These are phyloP conservation scores for Hygrophila difformis DNA, from an alignment of 257 asterid species.

Conservation along the genomic window DNA sequence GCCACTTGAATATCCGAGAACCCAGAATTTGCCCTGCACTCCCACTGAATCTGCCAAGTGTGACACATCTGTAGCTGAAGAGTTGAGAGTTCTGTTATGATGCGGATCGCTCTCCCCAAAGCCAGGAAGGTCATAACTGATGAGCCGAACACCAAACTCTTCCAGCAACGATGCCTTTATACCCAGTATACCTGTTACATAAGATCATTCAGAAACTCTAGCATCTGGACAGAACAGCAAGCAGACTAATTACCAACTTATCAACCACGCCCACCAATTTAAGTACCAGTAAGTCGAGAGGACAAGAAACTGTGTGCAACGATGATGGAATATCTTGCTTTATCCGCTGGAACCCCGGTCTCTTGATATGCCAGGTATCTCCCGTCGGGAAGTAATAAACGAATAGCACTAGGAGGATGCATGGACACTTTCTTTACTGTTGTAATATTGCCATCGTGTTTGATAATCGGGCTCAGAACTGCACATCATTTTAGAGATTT, in stretches of 20 bases:
- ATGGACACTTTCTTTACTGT: conserved; percentile 37
- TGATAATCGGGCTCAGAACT: conserved; percentile 46
- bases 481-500: conserved; percentile 17
- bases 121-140: conserved; percentile 86
- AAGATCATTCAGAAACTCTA: conserved; percentile 11
- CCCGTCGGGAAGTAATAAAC: conserved; percentile 65
- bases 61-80: conserved; percentile 76
- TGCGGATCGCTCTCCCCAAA: conserved; percentile 95
- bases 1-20: conserved; percentile 68
- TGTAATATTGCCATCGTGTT: conserved; percentile 22
- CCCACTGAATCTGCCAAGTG: conserved; percentile 50
- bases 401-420: conserved; percentile 69
- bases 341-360: conserved; percentile 56
- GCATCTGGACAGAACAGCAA: not conserved
- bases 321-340: conserved; percentile 54
- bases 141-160: conserved; percentile 72
- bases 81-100: conserved; percentile 45
- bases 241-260: not conserved
- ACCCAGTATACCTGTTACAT: conserved; percentile 59
- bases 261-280: not conserved
- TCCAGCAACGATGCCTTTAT: conserved; percentile 45
- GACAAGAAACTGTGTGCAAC: conserved; percentile 66
- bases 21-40: conserved; percentile 71
- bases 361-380: conserved; percentile 71
- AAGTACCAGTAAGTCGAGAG: conserved; percentile 69